Evolutionary conservation across 305 asterid genomes (phyloP).

Genomic region (Solanum hybrid): DNA sequence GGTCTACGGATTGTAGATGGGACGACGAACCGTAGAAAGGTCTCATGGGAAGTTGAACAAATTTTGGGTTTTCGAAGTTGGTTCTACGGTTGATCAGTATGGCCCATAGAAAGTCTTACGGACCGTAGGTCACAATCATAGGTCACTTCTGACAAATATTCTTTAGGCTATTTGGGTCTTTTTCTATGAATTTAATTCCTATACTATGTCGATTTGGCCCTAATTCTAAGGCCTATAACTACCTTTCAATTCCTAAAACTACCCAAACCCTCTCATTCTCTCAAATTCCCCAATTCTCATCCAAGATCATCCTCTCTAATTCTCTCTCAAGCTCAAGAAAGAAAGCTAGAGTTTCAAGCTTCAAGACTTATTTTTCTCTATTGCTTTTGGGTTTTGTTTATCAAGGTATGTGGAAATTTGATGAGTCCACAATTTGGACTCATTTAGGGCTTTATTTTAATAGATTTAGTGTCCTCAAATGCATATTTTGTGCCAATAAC

Average conservation of each 20-base stretch:
- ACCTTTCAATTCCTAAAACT: neutral
- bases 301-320: neutral
- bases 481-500: too few species aligned
- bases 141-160: neutral
- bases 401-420: neutral
- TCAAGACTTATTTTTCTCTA: neutral
- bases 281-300: neutral
- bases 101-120: neutral
- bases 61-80: neutral
- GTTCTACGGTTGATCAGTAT: neutral
- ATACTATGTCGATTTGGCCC: neutral
- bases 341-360: neutral
- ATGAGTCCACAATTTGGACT: too few species aligned
- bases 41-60: too few species aligned
- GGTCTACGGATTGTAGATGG: neutral
- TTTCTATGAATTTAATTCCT: neutral
- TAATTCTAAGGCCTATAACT: neutral
- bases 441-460: too few species aligned
- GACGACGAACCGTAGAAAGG: neutral
- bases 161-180: neutral
- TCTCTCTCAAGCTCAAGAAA: neutral
- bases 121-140: neutral
- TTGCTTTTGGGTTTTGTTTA: neutral
- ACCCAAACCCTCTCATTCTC: neutral
- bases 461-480: neutral